Evolutionary conservation across 2,329 filamentous ascomycete species (phyloP).

Genomic region (Epichloe hybrida): DNA sequence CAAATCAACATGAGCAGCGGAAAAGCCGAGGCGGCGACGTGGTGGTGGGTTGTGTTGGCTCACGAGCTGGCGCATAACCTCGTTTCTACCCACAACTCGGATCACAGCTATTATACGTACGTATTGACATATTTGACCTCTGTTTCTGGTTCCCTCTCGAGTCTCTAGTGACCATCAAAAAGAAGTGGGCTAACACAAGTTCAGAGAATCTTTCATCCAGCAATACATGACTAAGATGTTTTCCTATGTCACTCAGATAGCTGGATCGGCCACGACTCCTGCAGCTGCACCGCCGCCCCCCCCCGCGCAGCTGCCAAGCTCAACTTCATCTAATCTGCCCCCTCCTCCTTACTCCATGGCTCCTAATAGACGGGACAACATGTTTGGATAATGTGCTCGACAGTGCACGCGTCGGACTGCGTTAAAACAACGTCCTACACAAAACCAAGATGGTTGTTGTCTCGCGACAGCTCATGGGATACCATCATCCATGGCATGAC

Average conservation of each 20-base stretch:
- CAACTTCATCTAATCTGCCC: conserved; percentile 6
- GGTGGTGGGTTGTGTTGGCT: conserved; percentile 93
- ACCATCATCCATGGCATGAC: neutral
- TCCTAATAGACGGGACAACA: conserved; percentile 4
- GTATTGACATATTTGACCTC: conserved; percentile 12
- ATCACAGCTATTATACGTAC: conserved; percentile 72
- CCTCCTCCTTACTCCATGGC: conserved; percentile 13
- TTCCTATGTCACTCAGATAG: conserved; percentile 31
- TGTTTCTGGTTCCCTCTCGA: neutral
- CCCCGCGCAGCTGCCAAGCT: neutral
- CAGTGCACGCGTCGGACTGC: neutral
- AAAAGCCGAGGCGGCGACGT: conserved; percentile 57
- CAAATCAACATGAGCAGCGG: conserved; percentile 27
- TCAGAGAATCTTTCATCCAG: conserved; percentile 63
- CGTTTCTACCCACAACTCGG: conserved; percentile 60
- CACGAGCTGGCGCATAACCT: conserved; percentile 95
- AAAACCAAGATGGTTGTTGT: no score
- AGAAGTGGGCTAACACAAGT: neutral
- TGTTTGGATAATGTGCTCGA: conserved; percentile 6
- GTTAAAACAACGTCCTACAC: no score
- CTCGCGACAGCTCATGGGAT: no score
- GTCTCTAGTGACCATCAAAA: neutral
- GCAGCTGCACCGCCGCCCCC: conserved; percentile 3
- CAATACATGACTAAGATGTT: conserved; percentile 65
- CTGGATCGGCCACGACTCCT: neutral